Base-by-base conservation (phyloP, 192 early-diverging fungal genomes). In the Phlyctochytrium bullatum region DNA sequence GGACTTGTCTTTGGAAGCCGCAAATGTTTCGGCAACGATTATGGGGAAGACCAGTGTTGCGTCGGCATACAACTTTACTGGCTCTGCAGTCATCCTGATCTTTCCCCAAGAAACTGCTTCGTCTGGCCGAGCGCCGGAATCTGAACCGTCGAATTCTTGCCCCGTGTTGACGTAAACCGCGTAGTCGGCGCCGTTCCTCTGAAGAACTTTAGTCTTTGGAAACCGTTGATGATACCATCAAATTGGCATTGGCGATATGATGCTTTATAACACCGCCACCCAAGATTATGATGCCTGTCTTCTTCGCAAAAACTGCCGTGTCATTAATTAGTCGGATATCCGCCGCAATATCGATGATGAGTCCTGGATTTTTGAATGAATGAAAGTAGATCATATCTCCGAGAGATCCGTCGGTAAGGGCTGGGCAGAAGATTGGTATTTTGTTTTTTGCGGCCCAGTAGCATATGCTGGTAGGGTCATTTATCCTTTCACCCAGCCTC, bases 311-410 rank as follows among this genome's bases (percentile, higher is more conserved):
- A 0, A 98, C 95, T 0, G 97, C 95, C 66, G 93, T 84, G 72
- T 90, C 87, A 78, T 99, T 99, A 73, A 99, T 88, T 6, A 80
- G 83, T 6, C 91, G 86, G 61, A 99, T 97, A 68, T 99, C 97
- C 12, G 83, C 78, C 3, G 89, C 95, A 68, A 99, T 83, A 69
- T 99, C 97, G 50, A 99, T 83, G 28, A 98, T 83, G 47, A 99
- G 80, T 0, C 95, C 95, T 2, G 97, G 97, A 73, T 87, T 97
- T 71, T 88, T 91, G 84, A 88, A 99, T 20, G 93, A 92, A 80
- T 99, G 97, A 71, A 99, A 98, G 75, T 97, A 99, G 66, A 99
- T 91, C 97, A 99, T 98, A 72, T 99, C 97, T 12, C 97, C 97
- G 16, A 99, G 76, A 1, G 94, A 96, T 24, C 97, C 97, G 62